These are phyloP conservation scores for Moricandia moricandioides DNA, from an alignment of 345 rosid genomes.

Conservation along the genomic window DNA sequence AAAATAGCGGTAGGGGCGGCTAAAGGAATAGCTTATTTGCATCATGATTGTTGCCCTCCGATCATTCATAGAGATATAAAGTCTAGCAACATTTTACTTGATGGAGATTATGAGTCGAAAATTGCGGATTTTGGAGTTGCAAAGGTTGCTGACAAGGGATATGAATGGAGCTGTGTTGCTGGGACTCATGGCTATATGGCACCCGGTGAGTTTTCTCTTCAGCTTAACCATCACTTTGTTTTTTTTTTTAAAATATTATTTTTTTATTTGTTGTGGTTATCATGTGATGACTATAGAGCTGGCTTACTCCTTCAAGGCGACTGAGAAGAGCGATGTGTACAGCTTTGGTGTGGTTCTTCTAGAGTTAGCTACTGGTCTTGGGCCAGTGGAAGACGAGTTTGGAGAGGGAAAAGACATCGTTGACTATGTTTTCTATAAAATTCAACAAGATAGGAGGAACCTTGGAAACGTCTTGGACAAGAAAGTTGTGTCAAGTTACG, in stretches of 20 bases:
- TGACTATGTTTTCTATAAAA: slow-evolving; percentile 60
- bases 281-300: slow-evolving; percentile 51
- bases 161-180: slow-evolving; percentile 55
- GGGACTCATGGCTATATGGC: slow-evolving; percentile 95
- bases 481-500: slow-evolving; percentile 38
- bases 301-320: slow-evolving; percentile 67
- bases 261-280: not conserved
- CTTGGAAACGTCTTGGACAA: slow-evolving; percentile 55
- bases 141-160: slow-evolving; percentile 57
- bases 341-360: slow-evolving; percentile 87
- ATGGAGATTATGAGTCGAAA: slow-evolving; percentile 64
- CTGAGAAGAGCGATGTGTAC: slow-evolving; percentile 78
- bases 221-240: not conserved
- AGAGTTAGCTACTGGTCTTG: slow-evolving; percentile 58
- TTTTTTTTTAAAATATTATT: not conserved
- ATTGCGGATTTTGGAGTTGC: slow-evolving; percentile 91
- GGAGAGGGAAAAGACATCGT: slow-evolving; percentile 84
- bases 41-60: slow-evolving; percentile 78
- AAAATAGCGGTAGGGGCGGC: slow-evolving; percentile 76
- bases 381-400: slow-evolving; percentile 62
- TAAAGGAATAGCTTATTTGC: slow-evolving; percentile 82
- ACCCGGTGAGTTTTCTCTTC: slow-evolving; percentile 59
- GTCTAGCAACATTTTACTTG: slow-evolving; percentile 78
- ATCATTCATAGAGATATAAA: slow-evolving; percentile 87
- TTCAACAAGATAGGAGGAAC: slow-evolving; percentile 45